These are phyloP conservation scores for Saccharomycopsis javanensis DNA, from an alignment of 805 yeast genomes.

Conservation along the genomic window DNA sequence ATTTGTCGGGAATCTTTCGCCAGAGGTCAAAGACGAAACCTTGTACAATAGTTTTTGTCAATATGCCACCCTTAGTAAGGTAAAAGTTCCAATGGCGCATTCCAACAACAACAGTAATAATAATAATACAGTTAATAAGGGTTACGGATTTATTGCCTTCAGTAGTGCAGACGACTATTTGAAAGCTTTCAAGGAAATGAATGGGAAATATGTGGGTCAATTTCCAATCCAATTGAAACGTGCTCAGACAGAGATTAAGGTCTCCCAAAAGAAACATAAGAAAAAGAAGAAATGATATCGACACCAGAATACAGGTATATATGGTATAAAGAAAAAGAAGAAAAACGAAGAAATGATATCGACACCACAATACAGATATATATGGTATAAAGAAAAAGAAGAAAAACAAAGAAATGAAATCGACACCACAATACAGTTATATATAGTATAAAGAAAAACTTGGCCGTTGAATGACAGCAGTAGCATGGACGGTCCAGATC, in stretches of 20 bases:
- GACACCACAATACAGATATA: too few species aligned
- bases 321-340: too few species aligned
- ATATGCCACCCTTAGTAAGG: constrained; percentile 47
- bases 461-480: too few species aligned
- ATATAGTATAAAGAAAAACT: too few species aligned
- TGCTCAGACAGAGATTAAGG: constrained; percentile 30
- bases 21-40: constrained; percentile 51
- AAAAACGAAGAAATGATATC: too few species aligned
- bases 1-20: constrained; percentile 67
- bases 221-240: constrained; percentile 62
- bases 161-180: constrained; percentile 55
- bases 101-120: constrained; percentile 8
- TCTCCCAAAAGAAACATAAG: constrained; percentile 9
- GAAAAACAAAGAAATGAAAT: too few species aligned
- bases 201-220: constrained; percentile 66
- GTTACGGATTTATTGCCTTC: constrained; percentile 71
- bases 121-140: constrained; percentile 39
- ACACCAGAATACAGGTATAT: too few species aligned
- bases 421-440: too few species aligned
- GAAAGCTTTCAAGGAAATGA: constrained; percentile 62
- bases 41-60: constrained; percentile 45
- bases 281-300: background rate
- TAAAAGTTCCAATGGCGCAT: constrained; percentile 47
- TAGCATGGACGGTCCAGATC: too few species aligned
- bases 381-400: too few species aligned